phyloP scores from a whole-genome alignment of 371 early-diverging fungal genomes.

The Zychaea mexicana region DNA sequence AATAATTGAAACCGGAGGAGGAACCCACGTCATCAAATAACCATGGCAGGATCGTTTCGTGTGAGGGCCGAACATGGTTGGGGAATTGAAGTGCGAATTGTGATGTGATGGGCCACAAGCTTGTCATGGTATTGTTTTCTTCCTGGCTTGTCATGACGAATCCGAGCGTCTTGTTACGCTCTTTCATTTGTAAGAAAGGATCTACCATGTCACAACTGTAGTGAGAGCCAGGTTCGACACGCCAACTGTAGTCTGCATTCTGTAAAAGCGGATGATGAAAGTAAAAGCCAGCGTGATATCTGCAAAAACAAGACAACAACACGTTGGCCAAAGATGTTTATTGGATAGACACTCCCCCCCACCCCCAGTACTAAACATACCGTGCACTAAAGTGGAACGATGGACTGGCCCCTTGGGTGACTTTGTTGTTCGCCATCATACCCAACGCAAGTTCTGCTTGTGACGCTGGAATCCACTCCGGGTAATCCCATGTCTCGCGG shows the following conservation, averaged over 20 bases:
- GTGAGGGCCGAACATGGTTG: constrained; percentile 13
- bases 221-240: constrained; percentile 90
- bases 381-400: constrained; percentile 22
- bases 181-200: constrained; percentile 81
- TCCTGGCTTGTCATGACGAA: constrained; percentile 83
- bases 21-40: constrained; percentile 24
- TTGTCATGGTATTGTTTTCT: constrained; percentile 73
- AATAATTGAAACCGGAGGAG: constrained; percentile 58
- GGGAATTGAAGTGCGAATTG: constrained; percentile 52
- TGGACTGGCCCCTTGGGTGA: constrained; percentile 19
- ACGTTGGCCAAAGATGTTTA: too few species aligned
- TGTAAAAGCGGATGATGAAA: constrained; percentile 78
- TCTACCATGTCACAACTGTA: constrained; percentile 84
- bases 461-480: constrained; percentile 41
- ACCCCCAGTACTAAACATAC: constrained; percentile 4
- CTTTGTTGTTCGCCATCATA: background rate
- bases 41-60: constrained; percentile 34
- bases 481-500: constrained; percentile 43
- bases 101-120: constrained; percentile 74
- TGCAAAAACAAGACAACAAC: constrained; percentile 5
- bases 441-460: constrained; percentile 12
- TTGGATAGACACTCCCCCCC: background rate
- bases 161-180: constrained; percentile 76
- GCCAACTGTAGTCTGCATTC: constrained; percentile 91
- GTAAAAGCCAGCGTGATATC: constrained; percentile 89